Evolutionary conservation across 1,139 yeast genomes (phyloP), one percentile per base, ranked within the genome.

Genomic region (Hemisphaericaspora xylanilytica): DNA sequence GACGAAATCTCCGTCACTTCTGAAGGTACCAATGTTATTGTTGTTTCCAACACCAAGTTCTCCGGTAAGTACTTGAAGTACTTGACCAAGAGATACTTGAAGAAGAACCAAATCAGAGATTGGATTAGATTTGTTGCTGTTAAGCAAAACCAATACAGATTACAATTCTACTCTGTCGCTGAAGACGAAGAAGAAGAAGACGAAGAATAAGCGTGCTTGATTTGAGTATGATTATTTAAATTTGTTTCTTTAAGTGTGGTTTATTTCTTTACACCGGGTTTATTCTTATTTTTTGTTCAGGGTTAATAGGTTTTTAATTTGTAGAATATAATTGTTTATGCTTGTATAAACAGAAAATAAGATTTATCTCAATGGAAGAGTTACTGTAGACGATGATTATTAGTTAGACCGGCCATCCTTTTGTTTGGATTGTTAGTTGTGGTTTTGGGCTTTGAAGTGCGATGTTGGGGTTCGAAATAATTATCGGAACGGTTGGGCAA

Each of bases 21-120:
- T 63, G 95, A 88, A 68, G 88, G 86, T 62, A 77, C 79, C 73
- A 80, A 81, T 75, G 89, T 87, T 66, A 83, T 92, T 62, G 85
- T 89, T 73, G 89, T 85, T 56, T 78, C 97, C 56, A 80, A 85
- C 76, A 75, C 95, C 75, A 85, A 88, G 78, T 92, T 94, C 92
- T 89, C 97, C 59, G 99, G 99, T 78, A 92, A 94, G 80, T 92
- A 92, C 95, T 85, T 89, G 74, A 92, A 92, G 81, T 92, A 90
- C 92, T 81, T 92, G 72, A 87, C 97, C 67, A 92, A 92, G 89
- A 90, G 95, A 83, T 92, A 88, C 94, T 87, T 92, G 76, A 92
- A 92, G 96, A 92, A 92, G 88, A 88, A 89, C 94, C 95, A 87
- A 78, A 86, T 90, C 80, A 85, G 94, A 81, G 98, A 92, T 81